Evolutionary conservation across 441 rosid species (phyloP), one percentile per base, ranked within the genome.

Genomic region (Manihot esculenta): DNA sequence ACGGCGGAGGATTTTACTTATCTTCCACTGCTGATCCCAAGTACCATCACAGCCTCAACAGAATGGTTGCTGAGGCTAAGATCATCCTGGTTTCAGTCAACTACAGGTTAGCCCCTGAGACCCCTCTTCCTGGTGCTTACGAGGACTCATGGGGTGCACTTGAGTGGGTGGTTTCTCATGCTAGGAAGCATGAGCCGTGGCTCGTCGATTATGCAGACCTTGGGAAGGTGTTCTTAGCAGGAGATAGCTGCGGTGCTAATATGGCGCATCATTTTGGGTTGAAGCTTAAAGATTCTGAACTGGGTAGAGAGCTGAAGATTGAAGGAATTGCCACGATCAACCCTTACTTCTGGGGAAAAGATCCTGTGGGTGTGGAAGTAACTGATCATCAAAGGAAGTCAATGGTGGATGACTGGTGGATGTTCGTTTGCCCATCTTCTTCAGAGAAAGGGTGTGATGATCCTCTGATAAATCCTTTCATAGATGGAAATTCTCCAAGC

Each of bases 361-460:
- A 71, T 63, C 68, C 68, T 0, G 54, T 71, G 17, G 74, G 74
- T 10, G 20, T 50, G 6, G 74, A 71, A 15, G 35, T 41, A n/a
- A 69, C 27, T 0, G 86, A 93, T 68, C 27, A 3, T 24, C 54
- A 50, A 0, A 80, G 89, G 74, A 90, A 86, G 71, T 60, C 77
- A 38, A 75, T 83, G 88, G 96, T 90, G 54, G 96, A 93, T 35
- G 68, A 79, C 13, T 90, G 92, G 94, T 92, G 98, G 96, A n/a
- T 17, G 42, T 86, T 86, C 17, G 90, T 85, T 45, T 87, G 93
- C n/a, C 85, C 87, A 5, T 84, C 93, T 0, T 55, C 59, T 0
- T 55, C 60, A 12, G 81, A 79, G 2, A 83, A 82, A 66, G 96
- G 93, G 24, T 77, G 84, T 35, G 97, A 92, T 54, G 93, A 89